Conservation (phyloP, 106 monocot species). For the Acorus gramineus region DNA sequence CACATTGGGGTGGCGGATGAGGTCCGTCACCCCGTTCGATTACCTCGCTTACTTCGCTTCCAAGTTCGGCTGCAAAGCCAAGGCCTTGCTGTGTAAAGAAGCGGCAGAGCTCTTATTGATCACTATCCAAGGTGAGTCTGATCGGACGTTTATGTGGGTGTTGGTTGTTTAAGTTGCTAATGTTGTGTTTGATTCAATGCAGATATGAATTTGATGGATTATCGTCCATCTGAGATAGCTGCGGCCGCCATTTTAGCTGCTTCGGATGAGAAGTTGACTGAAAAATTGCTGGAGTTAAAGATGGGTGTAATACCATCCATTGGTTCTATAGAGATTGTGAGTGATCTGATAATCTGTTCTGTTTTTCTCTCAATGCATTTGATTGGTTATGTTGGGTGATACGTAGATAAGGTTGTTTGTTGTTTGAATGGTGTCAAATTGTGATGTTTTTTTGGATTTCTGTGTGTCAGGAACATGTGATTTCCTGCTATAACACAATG, state of each 20-base stretch:
- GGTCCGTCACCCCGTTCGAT: slow-evolving; percentile 62
- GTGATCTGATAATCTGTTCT: background rate
- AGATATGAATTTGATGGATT: slow-evolving; percentile 49
- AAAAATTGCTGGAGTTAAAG: slow-evolving; percentile 34
- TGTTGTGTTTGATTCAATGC: slow-evolving; percentile 5
- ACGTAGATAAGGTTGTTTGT: background rate
- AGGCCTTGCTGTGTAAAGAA: slow-evolving; percentile 23
- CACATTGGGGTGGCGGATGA: slow-evolving; percentile 71
- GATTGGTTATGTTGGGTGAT: background rate
- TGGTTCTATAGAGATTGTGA: slow-evolving; percentile 41
- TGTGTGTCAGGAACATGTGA: slow-evolving; percentile 47
- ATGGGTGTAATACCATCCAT: slow-evolving; percentile 17
- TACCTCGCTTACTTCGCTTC: slow-evolving; percentile 45
- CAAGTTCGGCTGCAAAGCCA: slow-evolving; percentile 24
- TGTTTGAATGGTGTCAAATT: slow-evolving; percentile 5
- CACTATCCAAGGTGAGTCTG: slow-evolving; percentile 38
- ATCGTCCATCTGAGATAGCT: slow-evolving; percentile 52
- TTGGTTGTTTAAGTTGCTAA: background rate
- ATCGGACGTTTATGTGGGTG: background rate
- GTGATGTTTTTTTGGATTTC: slow-evolving; percentile 1
- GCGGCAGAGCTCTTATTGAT: slow-evolving; percentile 38
- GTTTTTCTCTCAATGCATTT: background rate
- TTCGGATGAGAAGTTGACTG: slow-evolving; percentile 28
- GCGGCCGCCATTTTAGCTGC: slow-evolving; percentile 54
- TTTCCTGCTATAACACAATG: slow-evolving; percentile 63